These are phyloP conservation scores for Ophioceras dolichostomum DNA, from an alignment of 2,329 filamentous ascomycete genomes.

Conservation along the genomic window DNA sequence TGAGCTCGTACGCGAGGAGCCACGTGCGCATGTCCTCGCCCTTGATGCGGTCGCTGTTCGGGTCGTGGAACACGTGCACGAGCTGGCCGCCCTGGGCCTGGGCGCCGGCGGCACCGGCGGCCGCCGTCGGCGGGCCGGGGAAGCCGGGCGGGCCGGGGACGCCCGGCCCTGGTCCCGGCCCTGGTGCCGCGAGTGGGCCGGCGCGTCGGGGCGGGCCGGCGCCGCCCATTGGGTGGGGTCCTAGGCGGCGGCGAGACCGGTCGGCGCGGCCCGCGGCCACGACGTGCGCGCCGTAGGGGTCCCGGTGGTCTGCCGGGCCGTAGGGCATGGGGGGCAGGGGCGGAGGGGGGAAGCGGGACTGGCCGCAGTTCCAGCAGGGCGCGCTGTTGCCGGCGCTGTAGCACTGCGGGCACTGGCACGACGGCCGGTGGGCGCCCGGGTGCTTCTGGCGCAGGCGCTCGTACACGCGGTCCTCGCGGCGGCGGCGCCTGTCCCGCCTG, in stretches of 20 bases:
- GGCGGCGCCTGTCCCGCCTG: conserved; percentile 18
- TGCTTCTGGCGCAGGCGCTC: conserved; percentile 28
- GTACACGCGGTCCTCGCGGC: conserved; percentile 21
- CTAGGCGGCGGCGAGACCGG: background rate
- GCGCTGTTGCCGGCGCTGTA: conserved; percentile 16
- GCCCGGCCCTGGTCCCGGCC: conserved; percentile 2
- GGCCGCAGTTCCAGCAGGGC: conserved; percentile 30
- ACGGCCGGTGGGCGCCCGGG: conserved; percentile 28
- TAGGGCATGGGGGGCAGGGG: conserved; percentile 7
- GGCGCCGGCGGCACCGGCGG: conserved; percentile 1
- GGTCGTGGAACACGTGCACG: background rate
- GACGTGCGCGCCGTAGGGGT: background rate
- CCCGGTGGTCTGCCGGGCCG: conserved; percentile 6
- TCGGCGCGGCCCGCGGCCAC: background rate
- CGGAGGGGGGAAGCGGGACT: conserved; percentile 17
- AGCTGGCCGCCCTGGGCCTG: conserved; percentile 4
- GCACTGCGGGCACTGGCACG: conserved; percentile 30
- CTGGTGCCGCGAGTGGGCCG: conserved; percentile 7
- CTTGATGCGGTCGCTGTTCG: conserved; percentile 21
- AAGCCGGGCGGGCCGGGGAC: background rate
- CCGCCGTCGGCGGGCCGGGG: background rate
- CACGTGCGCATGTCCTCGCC: conserved; percentile 33
- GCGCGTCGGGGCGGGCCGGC: background rate
- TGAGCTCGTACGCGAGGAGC: conserved; percentile 32
- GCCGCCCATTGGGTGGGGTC: no score